A percentile compares a stretch with the other conserved stretches of the same genome.
Conservation (phyloP, 2,329 filamentous ascomycete genomes). For the Claviceps citrina region DNA sequence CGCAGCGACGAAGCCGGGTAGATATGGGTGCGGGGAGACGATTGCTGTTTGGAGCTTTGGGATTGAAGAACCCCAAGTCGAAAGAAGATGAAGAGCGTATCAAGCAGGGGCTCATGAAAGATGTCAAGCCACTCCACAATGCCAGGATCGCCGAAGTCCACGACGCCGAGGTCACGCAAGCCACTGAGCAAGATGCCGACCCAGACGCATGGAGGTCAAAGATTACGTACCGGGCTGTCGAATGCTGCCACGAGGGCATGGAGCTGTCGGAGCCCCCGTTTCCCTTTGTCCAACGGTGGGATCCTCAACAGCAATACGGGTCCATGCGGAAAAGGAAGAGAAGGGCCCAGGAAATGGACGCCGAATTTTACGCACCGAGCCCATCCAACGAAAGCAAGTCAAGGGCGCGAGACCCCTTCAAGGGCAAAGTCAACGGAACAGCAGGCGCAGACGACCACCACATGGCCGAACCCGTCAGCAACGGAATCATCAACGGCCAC, state of each 20-base stretch:
- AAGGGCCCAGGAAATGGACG: constrained; percentile 19
- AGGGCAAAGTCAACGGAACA: neutral
- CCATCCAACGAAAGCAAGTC: constrained; percentile 9
- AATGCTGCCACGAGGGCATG: constrained; percentile 60
- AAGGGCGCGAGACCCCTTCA: constrained; percentile 5
- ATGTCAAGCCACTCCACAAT: constrained; percentile 28
- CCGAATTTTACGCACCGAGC: constrained; percentile 15
- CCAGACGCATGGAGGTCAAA: constrained; percentile 57
- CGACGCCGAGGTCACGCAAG: constrained; percentile 6
- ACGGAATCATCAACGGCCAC: neutral
- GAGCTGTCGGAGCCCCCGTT: constrained; percentile 66
- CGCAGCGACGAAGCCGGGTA: constrained; percentile 9
- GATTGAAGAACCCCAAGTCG: constrained; percentile 50
- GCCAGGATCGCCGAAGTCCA: constrained; percentile 15
- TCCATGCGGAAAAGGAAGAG: constrained; percentile 35
- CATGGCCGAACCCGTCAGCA: neutral
- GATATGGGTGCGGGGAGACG: constrained; percentile 47
- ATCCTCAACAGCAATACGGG: constrained; percentile 47
- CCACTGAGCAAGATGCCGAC: constrained; percentile 21
- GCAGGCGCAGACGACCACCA: neutral
- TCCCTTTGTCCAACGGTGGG: constrained; percentile 82
- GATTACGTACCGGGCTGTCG: constrained; percentile 63
- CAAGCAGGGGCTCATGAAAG: constrained; percentile 42
- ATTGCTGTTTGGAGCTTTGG: constrained; percentile 57
- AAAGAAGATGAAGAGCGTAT: constrained; percentile 52